Base-by-base conservation (phyloP, 2,329 filamentous ascomycete species). In the Didymella pinodella region DNA sequence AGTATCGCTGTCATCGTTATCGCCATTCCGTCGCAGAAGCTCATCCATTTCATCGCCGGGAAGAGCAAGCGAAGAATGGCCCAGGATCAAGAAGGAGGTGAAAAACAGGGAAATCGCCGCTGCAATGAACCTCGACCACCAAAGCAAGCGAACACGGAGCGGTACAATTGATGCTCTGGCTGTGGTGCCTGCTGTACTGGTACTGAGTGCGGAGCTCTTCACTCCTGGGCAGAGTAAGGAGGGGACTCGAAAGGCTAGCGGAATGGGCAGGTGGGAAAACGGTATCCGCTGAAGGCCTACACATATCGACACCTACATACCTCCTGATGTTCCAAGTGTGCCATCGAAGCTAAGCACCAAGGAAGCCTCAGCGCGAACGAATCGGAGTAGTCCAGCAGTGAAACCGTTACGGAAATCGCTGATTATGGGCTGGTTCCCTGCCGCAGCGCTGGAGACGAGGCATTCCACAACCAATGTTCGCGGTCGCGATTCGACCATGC, bases 121-220 rank as follows among this genome's bases (percentile, higher is more conserved):
- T 0, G 65, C 66, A 48, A 73, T 73, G 71, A 64, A 73, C 14
- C 45, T 72, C 29, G 46, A 44, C 18, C 65, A 71, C 25, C 54
- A 58, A 40, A 60, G 52, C n/a, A 69, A 65, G 43, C 59, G 67
- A 48, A 61, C 46, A 2, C 52, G 70, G 31, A 65, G 63, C 0
- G 66, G 67, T 20, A 75, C 71, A 1, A 52, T 77, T 7, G 73
- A 73, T 59, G 75, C 74, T n/a, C 48, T 75, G 29, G 75, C 74
- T 7, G 70, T 77, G 38, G 69, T 75, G 14, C 75, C 75, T 1
- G 70, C 75, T 4, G 71, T 76, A 20, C 48, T 77, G 55, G 65
- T 77, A 34, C 38, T 77, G 63, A 69, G 69, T 29, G 72, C 75
- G 2, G 75, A 77, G 62, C 48, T 76, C 46, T 77, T 77, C 40